phyloP scores from a whole-genome alignment of 495 filamentous ascomycete species.

The Penicillium riverlandense region DNA sequence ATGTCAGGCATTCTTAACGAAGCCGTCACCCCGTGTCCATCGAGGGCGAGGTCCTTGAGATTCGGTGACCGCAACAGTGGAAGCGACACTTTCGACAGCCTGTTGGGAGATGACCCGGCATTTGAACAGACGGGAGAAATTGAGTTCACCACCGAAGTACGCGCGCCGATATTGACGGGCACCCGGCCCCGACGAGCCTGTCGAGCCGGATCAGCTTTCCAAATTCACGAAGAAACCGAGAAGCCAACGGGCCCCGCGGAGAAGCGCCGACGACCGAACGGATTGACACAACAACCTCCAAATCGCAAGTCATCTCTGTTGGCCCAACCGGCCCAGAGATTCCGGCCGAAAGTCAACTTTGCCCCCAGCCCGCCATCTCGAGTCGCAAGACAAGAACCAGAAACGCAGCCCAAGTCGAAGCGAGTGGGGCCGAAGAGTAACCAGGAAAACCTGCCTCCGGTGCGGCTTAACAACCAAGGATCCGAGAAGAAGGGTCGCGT shows the following conservation, averaged over 20 bases:
- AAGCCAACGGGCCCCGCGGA: conserved; percentile 5
- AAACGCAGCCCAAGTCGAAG: conserved; percentile 1
- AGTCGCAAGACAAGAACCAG: conserved; percentile 2
- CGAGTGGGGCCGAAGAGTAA: not conserved
- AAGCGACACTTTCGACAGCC: conserved; percentile 16
- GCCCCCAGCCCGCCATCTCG: conserved; percentile 11
- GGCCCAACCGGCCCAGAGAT: conserved; percentile 35
- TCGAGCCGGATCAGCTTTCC: conserved; percentile 18
- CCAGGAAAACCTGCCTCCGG: conserved; percentile 9
- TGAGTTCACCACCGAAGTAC: conserved; percentile 33
- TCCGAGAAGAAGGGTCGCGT: not conserved
- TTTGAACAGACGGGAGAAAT: conserved; percentile 27
- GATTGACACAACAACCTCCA: not conserved
- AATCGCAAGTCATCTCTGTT: conserved; percentile 29
- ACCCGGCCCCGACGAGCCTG: conserved; percentile 25
- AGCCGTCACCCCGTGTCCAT: conserved; percentile 22
- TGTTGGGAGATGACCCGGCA: conserved; percentile 14
- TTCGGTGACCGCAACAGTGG: conserved; percentile 7
- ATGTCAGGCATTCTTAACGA: conserved; percentile 24
- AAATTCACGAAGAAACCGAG: conserved; percentile 27
- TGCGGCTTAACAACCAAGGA: conserved; percentile 6
- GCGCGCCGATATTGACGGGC: conserved; percentile 17
- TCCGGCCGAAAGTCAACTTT: conserved; percentile 28
- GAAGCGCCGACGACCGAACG: conserved; percentile 11
- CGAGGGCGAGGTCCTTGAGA: conserved; percentile 12